Conservation (phyloP, 75 land plant genomes). For the Pseudotsuga menziesii region DNA sequence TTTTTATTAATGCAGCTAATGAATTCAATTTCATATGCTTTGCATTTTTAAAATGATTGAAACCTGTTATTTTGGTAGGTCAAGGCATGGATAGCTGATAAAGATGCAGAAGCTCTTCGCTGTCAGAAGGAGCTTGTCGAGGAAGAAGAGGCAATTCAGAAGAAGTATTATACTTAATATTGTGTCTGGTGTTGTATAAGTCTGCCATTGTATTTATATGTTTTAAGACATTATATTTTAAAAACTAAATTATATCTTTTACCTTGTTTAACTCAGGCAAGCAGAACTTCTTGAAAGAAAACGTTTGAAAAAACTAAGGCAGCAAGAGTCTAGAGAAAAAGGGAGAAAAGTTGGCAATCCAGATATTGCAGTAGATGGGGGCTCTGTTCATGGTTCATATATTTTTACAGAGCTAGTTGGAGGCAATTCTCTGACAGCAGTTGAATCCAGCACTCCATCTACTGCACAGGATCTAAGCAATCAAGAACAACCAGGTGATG, state of each 20-base stretch:
- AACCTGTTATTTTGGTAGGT: constrained; percentile 35
- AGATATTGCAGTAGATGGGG: background rate
- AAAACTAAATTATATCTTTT: too few relatives aligned
- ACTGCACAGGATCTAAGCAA: constrained; percentile 10
- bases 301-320: constrained; percentile 52
- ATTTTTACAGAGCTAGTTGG: background rate
- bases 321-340: constrained; percentile 44
- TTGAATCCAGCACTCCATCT: constrained; percentile 7
- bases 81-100: constrained; percentile 83
- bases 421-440: background rate
- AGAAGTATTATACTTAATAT: constrained; percentile 37
- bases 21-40: too few relatives aligned
- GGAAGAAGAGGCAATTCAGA: constrained; percentile 92
- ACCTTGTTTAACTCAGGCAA: constrained; percentile 23
- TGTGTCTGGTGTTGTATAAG: too few relatives aligned
- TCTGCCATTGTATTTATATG: too few relatives aligned
- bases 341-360: constrained; percentile 13
- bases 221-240: too few relatives aligned
- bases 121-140: constrained; percentile 79
- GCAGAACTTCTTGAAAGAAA: constrained; percentile 45
- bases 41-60: too few relatives aligned
- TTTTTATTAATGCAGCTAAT: too few relatives aligned
- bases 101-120: constrained; percentile 84
- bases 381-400: background rate
- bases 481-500: constrained; percentile 1